Conservation (phyloP, 805 yeast species). For the Yarrowia yakushimensis region DNA sequence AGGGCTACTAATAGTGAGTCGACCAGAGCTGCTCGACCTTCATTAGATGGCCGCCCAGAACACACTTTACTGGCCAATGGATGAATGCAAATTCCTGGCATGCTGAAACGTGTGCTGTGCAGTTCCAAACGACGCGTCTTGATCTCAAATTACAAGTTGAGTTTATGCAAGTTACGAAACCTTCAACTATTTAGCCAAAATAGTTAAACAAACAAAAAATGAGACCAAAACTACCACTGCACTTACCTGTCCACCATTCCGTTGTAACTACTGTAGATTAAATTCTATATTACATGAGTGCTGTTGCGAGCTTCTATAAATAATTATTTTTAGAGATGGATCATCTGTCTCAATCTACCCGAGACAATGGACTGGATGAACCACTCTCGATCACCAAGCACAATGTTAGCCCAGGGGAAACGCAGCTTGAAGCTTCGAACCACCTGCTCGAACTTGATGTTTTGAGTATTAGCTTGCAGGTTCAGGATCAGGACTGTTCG, state of each 20-base stretch:
- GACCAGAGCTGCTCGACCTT: constrained; percentile 13
- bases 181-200: too few species aligned
- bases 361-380: constrained; percentile 12
- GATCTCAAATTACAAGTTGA: background rate
- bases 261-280: too few species aligned
- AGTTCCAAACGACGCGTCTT: background rate
- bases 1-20: background rate
- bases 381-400: constrained; percentile 20
- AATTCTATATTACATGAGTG: background rate
- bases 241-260: background rate
- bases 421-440: constrained; percentile 9
- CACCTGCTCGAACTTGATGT: background rate
- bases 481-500: constrained; percentile 6
- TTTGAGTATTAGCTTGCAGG: background rate
- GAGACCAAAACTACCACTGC: too few species aligned
- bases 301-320: background rate
- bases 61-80: constrained; percentile 22
- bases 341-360: constrained; percentile 10
- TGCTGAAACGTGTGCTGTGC: background rate
- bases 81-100: constrained; percentile 23
- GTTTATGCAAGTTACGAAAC: background rate
- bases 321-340: background rate
- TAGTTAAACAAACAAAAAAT: too few species aligned
- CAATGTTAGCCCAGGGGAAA: background rate
- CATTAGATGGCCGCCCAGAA: constrained; percentile 8